phyloP scores from a whole-genome alignment of 2,329 filamentous ascomycete species.

The Geosmithia flava region DNA sequence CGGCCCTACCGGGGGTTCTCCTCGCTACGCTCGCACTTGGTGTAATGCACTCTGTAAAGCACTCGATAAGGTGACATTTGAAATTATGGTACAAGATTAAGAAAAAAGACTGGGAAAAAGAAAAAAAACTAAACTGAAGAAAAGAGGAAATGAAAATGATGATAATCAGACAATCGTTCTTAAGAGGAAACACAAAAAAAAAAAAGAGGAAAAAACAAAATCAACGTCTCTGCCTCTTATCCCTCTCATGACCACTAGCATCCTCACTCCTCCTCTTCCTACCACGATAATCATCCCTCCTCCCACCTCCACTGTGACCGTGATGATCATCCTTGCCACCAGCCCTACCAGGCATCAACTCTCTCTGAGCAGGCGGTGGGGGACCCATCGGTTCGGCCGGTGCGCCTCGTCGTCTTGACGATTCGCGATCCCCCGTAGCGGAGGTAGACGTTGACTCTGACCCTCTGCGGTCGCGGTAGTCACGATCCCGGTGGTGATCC shows the following conservation, averaged over 20 bases:
- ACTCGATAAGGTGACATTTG: no score
- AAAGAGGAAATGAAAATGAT: neutral
- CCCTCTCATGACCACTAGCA: constrained; percentile 26
- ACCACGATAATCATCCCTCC: constrained; percentile 18
- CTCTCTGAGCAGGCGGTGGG: constrained; percentile 13
- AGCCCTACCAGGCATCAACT: constrained; percentile 18
- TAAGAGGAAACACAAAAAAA: neutral
- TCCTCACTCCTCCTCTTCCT: constrained; percentile 34
- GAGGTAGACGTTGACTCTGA: constrained; percentile 24
- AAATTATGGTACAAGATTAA: neutral
- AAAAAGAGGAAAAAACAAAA: neutral
- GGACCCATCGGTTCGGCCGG: constrained; percentile 15
- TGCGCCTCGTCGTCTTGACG: constrained; percentile 12
- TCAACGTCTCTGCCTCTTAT: constrained; percentile 42
- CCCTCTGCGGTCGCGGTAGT: constrained; percentile 26
- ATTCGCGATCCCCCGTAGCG: constrained; percentile 19
- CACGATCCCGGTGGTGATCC: constrained; percentile 31
- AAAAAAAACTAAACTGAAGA: neutral
- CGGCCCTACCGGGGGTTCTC: no score
- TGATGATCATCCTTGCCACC: constrained; percentile 8
- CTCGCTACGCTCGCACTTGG: no score
- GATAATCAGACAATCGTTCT: constrained; percentile 4
- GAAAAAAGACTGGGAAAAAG: neutral
- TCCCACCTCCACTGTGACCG: constrained; percentile 16
- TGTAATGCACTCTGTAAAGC: no score